phyloP scores from a whole-genome alignment of 2,329 filamentous ascomycete genomes.

The Fusarium sp. region DNA sequence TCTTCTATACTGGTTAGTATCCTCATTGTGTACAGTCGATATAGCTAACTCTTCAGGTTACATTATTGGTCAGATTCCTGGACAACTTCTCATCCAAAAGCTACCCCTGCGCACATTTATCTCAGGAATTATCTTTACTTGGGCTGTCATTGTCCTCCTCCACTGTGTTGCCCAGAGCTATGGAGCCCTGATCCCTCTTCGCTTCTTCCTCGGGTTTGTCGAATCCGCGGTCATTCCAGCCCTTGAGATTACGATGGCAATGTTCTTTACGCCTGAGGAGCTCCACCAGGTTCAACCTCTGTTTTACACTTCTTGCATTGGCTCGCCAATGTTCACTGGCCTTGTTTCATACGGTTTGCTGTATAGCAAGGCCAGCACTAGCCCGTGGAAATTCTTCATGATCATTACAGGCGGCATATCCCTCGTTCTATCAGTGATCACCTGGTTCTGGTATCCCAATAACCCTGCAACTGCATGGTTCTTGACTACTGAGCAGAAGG shows the following conservation, averaged over 20 bases:
- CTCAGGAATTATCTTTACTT: background rate
- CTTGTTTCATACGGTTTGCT: background rate
- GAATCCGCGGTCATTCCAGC: background rate
- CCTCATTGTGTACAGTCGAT: fast-evolving
- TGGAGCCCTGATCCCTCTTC: background rate
- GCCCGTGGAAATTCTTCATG: slow-evolving; percentile 4
- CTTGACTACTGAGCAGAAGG: background rate
- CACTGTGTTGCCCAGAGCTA: background rate
- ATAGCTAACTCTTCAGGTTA: background rate
- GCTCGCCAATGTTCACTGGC: background rate
- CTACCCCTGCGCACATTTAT: background rate
- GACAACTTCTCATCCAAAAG: background rate
- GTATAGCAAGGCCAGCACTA: background rate
- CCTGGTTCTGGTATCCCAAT: background rate
- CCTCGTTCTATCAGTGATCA: background rate
- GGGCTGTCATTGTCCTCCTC: background rate
- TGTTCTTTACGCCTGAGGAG: background rate
- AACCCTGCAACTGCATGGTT: background rate
- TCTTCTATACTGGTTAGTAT: background rate
- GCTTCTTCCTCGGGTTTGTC: background rate
- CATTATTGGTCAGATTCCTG: background rate
- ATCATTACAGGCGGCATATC: background rate
- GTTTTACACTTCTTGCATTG: background rate
- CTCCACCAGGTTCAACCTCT: background rate
- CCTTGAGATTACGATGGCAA: background rate